Evolutionary conservation across 2,329 filamentous ascomycete genomes (phyloP), one percentile per base, ranked within the genome.

Genomic region (Arthroderma uncinatum): DNA sequence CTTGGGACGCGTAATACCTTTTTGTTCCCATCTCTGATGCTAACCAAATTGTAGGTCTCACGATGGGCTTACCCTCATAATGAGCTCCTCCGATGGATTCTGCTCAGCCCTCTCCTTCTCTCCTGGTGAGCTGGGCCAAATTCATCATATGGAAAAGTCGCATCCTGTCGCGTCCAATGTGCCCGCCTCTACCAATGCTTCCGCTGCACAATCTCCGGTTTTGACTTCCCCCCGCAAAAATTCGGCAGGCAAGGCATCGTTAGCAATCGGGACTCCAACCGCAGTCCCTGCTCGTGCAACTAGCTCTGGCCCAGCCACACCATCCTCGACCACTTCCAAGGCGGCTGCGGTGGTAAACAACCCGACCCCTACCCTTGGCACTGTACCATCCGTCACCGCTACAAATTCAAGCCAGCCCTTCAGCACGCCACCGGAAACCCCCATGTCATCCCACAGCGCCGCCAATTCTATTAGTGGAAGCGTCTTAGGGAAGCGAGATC

Each of bases 1-100:
- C n/a, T 23, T 48, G 10, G 7, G 12, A 28, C n/a, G 16, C n/a
- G 14, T 30, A 47, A 7, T 28, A 44, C 40, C 10, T n/a, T 6
- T 23, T 39, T 10, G 21, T 9, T 12, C 3, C n/a, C n/a, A 34
- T 19, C 25, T 34, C 4, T 21, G 25, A 37, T 28, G 23, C 61
- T 67, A 58, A 70, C 63, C 61, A 59, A 42, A 34, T 65, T 72
- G 30, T 61, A 87, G 85, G 85, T 87, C 87, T 1, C 83, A 79
- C 61, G 87, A 91, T 70, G 87, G 87, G 10, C 77, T 82, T 42
- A 90, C 86, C 1, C 76, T 98, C 21, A 78, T 98, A 53, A 94
- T 98, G 75, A 93, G 90, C n/a, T 98, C 93, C 0, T 96, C 93
- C 0, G 93, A 98, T 70, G 93, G 93, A 0, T 98, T 97, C 75